These are phyloP conservation scores for Heliamphora exappendiculata DNA, from an alignment of 148 eudicot species.

Conservation along the genomic window DNA sequence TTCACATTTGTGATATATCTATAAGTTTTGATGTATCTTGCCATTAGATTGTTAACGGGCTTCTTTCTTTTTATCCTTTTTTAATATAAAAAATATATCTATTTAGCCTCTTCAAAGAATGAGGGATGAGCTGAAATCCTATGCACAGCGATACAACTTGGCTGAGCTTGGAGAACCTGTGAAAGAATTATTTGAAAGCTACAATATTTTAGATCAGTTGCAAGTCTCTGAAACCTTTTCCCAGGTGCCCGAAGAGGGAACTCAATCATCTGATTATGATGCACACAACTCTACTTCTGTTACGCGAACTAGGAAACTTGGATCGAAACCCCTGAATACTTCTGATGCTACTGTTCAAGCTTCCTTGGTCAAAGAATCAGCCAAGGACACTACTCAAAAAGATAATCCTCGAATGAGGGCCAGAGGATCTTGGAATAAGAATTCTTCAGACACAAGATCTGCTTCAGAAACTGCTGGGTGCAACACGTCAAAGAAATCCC, in stretches of 20 bases:
- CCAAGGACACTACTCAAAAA: constrained; percentile 20
- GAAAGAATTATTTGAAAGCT: constrained; percentile 54
- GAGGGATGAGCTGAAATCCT: constrained; percentile 67
- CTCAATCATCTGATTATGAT: constrained; percentile 50
- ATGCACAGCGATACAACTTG: constrained; percentile 54
- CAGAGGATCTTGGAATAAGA: constrained; percentile 35
- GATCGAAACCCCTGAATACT: constrained; percentile 27
- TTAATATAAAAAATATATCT: background rate
- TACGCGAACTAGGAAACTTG: constrained; percentile 27
- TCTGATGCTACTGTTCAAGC: constrained; percentile 20
- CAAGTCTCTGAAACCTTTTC: constrained; percentile 59
- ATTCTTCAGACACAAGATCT: constrained; percentile 21
- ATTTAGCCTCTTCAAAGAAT: constrained; percentile 59
- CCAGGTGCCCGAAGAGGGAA: constrained; percentile 41
- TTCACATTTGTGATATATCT: background rate
- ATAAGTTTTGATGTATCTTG: background rate
- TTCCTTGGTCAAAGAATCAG: constrained; percentile 35
- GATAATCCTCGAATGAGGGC: constrained; percentile 22
- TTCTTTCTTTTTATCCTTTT: background rate
- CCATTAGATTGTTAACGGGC: background rate
- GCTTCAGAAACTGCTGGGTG: constrained; percentile 28
- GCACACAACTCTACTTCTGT: constrained; percentile 48
- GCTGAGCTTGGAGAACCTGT: constrained; percentile 46
- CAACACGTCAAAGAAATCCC: constrained; percentile 35
- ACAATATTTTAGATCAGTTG: constrained; percentile 53